A percentile compares a stretch with the other conserved stretches of the same genome.
Conservation (phyloP, 2,329 filamentous ascomycete genomes). For the Blastomyces gilchristii region DNA sequence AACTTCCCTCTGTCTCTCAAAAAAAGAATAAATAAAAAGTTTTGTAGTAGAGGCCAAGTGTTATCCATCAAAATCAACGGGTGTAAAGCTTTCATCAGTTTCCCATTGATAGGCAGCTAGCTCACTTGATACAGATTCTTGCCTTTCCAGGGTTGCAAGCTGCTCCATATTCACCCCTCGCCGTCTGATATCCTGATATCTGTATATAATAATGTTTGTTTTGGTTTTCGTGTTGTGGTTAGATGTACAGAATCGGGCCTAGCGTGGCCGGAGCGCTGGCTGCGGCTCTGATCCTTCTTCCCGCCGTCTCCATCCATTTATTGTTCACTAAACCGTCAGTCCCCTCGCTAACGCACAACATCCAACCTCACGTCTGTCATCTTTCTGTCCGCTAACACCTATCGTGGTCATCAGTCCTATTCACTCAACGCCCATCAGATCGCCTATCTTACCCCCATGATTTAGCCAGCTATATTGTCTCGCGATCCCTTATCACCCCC, state of each 20-base stretch:
- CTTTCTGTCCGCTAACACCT: background rate
- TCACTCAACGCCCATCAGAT: background rate
- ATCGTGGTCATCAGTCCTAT: background rate
- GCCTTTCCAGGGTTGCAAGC: background rate
- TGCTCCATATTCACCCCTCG: background rate
- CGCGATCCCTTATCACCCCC: background rate
- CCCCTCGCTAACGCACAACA: constrained; percentile 2
- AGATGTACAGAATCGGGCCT: constrained; percentile 8
- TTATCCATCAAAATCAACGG: background rate
- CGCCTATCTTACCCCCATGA: background rate
- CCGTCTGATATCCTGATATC: background rate
- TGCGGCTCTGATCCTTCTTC: constrained; percentile 4
- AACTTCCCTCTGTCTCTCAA: too few species aligned
- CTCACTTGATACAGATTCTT: background rate
- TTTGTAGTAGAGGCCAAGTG: background rate
- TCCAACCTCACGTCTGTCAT: background rate
- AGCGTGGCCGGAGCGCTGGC: background rate
- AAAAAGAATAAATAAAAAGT: too few species aligned
- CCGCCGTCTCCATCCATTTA: background rate
- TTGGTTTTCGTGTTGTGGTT: constrained; percentile 6
- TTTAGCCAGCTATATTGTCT: background rate
- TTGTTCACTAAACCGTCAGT: background rate
- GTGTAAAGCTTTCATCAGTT: background rate
- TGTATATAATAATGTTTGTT: background rate
- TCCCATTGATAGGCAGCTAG: background rate